A percentile compares a stretch with the other conserved stretches of the same genome.
Evolutionary conservation across 257 asterid genomes (phyloP).

Genomic region (Marsdenia floribunda): DNA sequence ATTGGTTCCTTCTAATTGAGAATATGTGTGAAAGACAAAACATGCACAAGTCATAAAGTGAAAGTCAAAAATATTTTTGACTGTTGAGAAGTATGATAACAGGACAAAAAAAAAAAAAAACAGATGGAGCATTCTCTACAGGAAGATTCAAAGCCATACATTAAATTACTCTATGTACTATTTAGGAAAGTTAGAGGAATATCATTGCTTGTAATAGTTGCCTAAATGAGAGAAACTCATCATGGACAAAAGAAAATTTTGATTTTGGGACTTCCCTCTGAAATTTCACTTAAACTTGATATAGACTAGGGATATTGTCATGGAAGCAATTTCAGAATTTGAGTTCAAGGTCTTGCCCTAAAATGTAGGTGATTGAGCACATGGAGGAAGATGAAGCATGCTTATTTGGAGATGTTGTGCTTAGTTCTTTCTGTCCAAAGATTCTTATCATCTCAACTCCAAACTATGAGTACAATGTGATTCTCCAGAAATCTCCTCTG

Average conservation of each 20-base stretch:
- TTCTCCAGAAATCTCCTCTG: constrained; percentile 66
- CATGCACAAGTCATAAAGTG: no score
- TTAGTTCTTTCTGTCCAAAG: constrained; percentile 59
- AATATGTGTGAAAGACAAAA: neutral
- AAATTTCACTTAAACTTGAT: neutral
- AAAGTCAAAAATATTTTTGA: neutral
- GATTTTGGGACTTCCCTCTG: neutral
- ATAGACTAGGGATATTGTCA: neutral
- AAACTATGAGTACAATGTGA: constrained; percentile 81
- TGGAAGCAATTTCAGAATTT: neutral
- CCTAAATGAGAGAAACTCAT: neutral
- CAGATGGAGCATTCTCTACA: neutral
- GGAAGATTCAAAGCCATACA: neutral
- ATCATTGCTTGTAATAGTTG: neutral
- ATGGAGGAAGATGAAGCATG: constrained; percentile 88
- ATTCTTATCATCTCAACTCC: constrained; percentile 87
- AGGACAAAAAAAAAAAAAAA: neutral
- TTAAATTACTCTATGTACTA: neutral
- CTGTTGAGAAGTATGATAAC: neutral
- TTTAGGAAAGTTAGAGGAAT: neutral
- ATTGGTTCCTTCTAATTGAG: neutral
- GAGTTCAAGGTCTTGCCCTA: constrained; percentile 13
- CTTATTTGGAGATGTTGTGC: constrained; percentile 70
- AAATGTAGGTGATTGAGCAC: constrained; percentile 79
- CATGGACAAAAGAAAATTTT: neutral